Evolutionary conservation across 163 green algal genomes (phyloP).

Genomic region (Prototheca cutis): DNA sequence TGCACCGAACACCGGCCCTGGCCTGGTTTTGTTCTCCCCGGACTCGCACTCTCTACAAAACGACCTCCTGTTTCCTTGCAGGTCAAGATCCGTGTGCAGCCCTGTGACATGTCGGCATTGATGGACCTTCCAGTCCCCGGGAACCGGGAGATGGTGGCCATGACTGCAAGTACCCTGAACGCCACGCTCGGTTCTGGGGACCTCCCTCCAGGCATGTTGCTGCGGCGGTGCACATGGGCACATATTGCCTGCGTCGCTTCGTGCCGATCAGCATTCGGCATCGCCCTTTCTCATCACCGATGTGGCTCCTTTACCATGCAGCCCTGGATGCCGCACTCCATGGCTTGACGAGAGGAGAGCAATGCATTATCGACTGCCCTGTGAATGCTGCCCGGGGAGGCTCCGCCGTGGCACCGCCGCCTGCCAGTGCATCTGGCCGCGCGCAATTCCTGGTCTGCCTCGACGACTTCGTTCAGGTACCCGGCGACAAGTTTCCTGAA

Average conservation of each 20-base stretch:
- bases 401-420: constrained; percentile 26
- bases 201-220: constrained; percentile 14
- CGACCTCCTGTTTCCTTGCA: constrained; percentile 42
- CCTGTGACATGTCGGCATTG: too few species aligned
- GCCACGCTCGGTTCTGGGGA: constrained; percentile 22
- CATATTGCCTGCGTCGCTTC: too few species aligned
- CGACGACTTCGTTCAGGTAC: constrained; percentile 30
- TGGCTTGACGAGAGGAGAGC: constrained; percentile 47
- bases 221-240: not conserved
- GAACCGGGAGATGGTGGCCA: too few species aligned
- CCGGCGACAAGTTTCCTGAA: too few species aligned
- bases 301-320: too few species aligned
- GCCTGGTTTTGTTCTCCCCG: too few species aligned
- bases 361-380: constrained; percentile 39
- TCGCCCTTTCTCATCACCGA: too few species aligned
- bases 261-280: not conserved
- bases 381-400: constrained; percentile 3
- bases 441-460: constrained; percentile 31
- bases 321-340: constrained; percentile 44
- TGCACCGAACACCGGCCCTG: too few species aligned
- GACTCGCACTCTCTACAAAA: too few species aligned
- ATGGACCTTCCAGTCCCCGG: too few species aligned
- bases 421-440: constrained; percentile 5
- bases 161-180: constrained; percentile 30
- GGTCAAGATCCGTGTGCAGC: not conserved